These are phyloP conservation scores for Pilobolus umbonatus DNA, from an alignment of 192 early-diverging fungal genomes.

Conservation along the genomic window DNA sequence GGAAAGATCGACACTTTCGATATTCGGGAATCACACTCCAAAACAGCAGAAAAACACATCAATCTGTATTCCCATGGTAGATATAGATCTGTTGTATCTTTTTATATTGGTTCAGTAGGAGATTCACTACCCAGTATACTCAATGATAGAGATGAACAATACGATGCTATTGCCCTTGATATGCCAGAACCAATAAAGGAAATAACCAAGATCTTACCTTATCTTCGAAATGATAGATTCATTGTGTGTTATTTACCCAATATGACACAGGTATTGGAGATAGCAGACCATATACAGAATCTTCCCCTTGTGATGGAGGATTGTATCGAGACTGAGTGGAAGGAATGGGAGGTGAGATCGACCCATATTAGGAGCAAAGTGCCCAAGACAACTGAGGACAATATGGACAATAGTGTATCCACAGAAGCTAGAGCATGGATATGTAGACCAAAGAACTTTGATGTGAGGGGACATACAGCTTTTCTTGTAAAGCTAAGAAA, in stretches of 20 bases:
- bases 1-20: constrained; percentile 55
- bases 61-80: constrained; percentile 44
- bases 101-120: constrained; percentile 36
- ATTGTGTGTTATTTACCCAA: constrained; percentile 53
- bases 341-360: constrained; percentile 48
- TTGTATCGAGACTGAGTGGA: constrained; percentile 43
- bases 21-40: constrained; percentile 31
- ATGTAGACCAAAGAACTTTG: constrained; percentile 39
- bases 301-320: constrained; percentile 34
- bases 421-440: constrained; percentile 31
- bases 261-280: constrained; percentile 49
- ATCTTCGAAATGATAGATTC: constrained; percentile 45
- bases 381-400: neutral
- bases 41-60: constrained; percentile 47
- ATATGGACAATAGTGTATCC: neutral
- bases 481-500: constrained; percentile 44
- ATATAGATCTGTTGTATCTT: constrained; percentile 38
- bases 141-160: neutral
- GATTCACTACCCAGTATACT: constrained; percentile 16
- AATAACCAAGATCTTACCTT: constrained; percentile 31
- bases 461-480: constrained; percentile 39
- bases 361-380: constrained; percentile 43
- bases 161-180: constrained; percentile 47
- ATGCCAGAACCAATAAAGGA: constrained; percentile 41
- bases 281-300: constrained; percentile 33